Evolutionary conservation across 2,329 filamentous ascomycete genomes (phyloP).

Genomic region (Xylariaceae sp.): DNA sequence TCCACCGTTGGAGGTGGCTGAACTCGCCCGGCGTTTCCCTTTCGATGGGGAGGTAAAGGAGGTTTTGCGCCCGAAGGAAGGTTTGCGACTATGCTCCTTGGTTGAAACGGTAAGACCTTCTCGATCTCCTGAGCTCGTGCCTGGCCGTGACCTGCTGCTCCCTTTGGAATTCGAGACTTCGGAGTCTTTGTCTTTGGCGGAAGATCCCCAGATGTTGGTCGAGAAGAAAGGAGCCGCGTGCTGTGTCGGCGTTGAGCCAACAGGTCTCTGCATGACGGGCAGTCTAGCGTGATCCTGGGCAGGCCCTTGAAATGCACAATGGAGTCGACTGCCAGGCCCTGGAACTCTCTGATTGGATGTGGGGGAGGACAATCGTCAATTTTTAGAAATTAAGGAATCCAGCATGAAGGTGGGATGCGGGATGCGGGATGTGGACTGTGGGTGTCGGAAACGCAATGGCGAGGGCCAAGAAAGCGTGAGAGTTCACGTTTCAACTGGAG

Average conservation of each 20-base stretch:
- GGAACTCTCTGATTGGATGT: no score
- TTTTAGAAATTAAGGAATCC: no score
- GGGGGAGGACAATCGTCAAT: no score
- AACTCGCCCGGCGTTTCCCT: constrained; percentile 37
- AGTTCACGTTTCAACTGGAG: no score
- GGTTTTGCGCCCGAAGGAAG: constrained; percentile 50
- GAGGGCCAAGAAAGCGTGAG: no score
- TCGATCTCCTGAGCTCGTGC: constrained; percentile 32
- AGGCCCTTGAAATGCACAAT: no score
- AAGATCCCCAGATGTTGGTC: constrained; percentile 26
- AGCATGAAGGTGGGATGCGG: no score
- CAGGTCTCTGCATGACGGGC: constrained; percentile 12
- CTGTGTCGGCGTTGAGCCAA: constrained; percentile 11
- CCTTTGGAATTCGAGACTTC: constrained; percentile 6
- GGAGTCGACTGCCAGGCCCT: no score
- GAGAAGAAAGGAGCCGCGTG: constrained; percentile 22
- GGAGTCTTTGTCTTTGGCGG: constrained; percentile 12
- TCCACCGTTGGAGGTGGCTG: constrained; percentile 32
- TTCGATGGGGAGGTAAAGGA: constrained; percentile 42
- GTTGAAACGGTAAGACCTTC: constrained; percentile 27
- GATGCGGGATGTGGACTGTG: no score
- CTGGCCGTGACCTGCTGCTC: constrained; percentile 27
- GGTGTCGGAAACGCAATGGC: no score
- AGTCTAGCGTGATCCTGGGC: no score
- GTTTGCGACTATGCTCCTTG: constrained; percentile 39